These are phyloP conservation scores for Candida sp. DNA, from an alignment of 1,139 yeast genomes.

Conservation along the genomic window DNA sequence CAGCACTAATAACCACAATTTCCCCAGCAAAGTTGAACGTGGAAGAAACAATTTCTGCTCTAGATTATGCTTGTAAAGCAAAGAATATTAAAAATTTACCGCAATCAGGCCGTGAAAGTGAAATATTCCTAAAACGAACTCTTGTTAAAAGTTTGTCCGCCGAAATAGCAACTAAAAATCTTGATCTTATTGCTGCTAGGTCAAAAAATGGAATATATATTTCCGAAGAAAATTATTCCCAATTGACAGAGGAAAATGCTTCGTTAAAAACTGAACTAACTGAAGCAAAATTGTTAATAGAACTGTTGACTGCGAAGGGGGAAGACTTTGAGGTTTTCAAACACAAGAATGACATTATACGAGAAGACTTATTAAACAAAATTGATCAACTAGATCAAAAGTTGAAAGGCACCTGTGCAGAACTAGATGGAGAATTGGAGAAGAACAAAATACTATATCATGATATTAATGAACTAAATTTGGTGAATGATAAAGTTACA, in stretches of 20 bases:
- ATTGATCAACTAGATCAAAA: conserved; percentile 2
- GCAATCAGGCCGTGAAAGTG: conserved; percentile 51
- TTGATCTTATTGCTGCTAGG: conserved; percentile 62
- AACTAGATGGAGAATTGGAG: neutral
- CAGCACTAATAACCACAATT: conserved; percentile 76
- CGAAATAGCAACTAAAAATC: conserved; percentile 52
- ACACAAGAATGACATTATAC: conserved; percentile 6
- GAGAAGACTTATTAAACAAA: conserved; percentile 6
- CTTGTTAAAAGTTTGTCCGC: conserved; percentile 53
- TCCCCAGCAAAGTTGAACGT: conserved; percentile 73
- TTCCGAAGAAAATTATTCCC: conserved; percentile 56
- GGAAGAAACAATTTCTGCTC: conserved; percentile 79
- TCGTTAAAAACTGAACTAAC: conserved; percentile 20
- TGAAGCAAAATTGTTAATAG: conserved; percentile 14
- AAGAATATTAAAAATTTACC: conserved; percentile 75
- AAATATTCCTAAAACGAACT: conserved; percentile 54
- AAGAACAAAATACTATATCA: neutral
- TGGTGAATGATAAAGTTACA: neutral
- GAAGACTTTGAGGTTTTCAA: conserved; percentile 7
- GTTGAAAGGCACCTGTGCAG: conserved; percentile 1
- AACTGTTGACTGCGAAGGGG: conserved; percentile 12
- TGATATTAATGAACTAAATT: neutral
- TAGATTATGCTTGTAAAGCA: conserved; percentile 83
- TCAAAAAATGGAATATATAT: conserved; percentile 61
- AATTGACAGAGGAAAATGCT: conserved; percentile 34